Evolutionary conservation across 2,329 filamentous ascomycete species (phyloP).

Genomic region (Aureobasidium lini): DNA sequence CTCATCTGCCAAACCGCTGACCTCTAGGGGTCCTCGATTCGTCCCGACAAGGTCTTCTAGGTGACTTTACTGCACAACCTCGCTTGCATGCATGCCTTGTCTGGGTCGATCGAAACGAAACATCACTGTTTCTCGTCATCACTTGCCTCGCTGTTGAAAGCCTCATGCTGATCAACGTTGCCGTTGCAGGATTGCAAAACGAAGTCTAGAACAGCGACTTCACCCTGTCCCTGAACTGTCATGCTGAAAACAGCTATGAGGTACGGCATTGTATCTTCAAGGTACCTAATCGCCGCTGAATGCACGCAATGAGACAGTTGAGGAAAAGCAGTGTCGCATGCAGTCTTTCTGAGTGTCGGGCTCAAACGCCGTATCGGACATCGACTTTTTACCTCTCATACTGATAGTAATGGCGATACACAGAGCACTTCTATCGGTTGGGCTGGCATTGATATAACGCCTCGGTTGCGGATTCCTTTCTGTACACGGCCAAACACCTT

Average conservation of each 20-base stretch:
- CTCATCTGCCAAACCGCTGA: background rate
- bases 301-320: background rate
- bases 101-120: background rate
- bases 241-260: background rate
- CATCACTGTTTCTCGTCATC: background rate
- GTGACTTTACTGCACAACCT: background rate
- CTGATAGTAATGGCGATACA: background rate
- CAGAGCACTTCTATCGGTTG: background rate
- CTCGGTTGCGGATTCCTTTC: background rate
- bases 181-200: background rate
- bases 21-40: background rate
- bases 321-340: background rate
- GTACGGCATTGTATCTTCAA: background rate
- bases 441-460: background rate
- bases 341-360: background rate
- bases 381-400: background rate
- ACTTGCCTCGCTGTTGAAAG: background rate
- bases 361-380: too few species aligned
- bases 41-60: background rate
- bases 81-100: background rate
- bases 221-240: background rate
- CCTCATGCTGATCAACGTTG: background rate
- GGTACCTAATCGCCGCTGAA: background rate
- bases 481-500: background rate
- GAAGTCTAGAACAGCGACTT: slow-evolving; percentile 3